Evolutionary conservation across 2,329 filamentous ascomycete genomes (phyloP).

Genomic region (Ceratocystis cubensis): DNA sequence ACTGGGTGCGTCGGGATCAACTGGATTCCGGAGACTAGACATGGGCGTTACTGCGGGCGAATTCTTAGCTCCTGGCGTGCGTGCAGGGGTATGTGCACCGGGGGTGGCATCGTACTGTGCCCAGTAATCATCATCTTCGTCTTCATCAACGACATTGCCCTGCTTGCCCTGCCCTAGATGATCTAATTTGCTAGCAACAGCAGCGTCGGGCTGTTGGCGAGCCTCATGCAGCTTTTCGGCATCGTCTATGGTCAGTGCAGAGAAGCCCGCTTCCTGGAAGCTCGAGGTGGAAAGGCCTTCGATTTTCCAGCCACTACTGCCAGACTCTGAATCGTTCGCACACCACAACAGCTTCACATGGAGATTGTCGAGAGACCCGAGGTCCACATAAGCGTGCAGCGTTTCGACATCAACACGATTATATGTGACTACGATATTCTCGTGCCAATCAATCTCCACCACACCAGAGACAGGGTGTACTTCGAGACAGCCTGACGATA

Average conservation of each 20-base stretch:
- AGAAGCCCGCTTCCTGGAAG: slow-evolving; percentile 24
- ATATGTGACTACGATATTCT: slow-evolving; percentile 45
- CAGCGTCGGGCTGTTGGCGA: background rate
- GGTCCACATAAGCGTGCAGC: slow-evolving; percentile 51
- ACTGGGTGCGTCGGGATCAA: background rate
- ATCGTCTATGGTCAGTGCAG: slow-evolving; percentile 27
- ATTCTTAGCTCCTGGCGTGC: slow-evolving; percentile 24
- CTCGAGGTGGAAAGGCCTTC: slow-evolving; percentile 37
- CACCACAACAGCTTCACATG: slow-evolving; percentile 59
- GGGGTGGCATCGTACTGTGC: slow-evolving; percentile 40
- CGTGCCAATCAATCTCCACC: slow-evolving; percentile 59
- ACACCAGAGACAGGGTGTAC: slow-evolving; percentile 74
- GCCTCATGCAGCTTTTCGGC: slow-evolving; percentile 11
- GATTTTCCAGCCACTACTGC: slow-evolving; percentile 55
- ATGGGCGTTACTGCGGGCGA: slow-evolving; percentile 25
- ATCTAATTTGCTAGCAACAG: slow-evolving; percentile 21
- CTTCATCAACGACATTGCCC: slow-evolving; percentile 22
- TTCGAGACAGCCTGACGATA: slow-evolving; percentile 51
- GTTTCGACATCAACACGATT: slow-evolving; percentile 64
- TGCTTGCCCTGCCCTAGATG: background rate
- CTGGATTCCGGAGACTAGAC: background rate
- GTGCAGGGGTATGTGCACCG: slow-evolving; percentile 49
- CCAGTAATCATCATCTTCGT: slow-evolving; percentile 42
- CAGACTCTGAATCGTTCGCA: slow-evolving; percentile 48
- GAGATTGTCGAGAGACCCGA: slow-evolving; percentile 27